Percentiles rank a stretch among this genome's conserved stretches.
Evolutionary conservation across 768 basidiomycete species (phyloP).

Genomic region (Mycena haematopus): DNA sequence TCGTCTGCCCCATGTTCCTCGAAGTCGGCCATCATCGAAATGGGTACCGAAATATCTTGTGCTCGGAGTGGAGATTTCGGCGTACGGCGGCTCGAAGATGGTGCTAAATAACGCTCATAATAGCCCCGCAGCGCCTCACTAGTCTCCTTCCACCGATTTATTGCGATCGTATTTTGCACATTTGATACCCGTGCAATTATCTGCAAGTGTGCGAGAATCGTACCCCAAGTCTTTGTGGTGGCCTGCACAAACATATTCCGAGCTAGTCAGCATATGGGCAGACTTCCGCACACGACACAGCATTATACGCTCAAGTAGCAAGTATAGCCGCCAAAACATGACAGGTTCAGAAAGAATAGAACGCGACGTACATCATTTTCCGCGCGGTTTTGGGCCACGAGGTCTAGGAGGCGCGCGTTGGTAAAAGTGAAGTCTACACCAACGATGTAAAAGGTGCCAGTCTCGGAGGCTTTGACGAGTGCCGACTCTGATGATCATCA

Average conservation of each 20-base stretch:
- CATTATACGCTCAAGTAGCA: background rate
- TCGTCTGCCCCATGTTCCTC: background rate
- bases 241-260: background rate
- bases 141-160: background rate
- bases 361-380: slow-evolving; percentile 10
- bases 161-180: background rate
- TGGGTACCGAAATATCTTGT: background rate
- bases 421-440: slow-evolving; percentile 8
- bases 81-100: too few species aligned
- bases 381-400: slow-evolving; percentile 1
- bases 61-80: too few species aligned
- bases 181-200: background rate
- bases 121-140: slow-evolving; percentile 15
- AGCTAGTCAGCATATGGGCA: background rate
- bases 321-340: background rate
- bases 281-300: background rate
- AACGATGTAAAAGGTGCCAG: slow-evolving; percentile 18
- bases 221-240: slow-evolving; percentile 5
- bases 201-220: slow-evolving; percentile 14
- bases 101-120: background rate
- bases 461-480: slow-evolving; percentile 5
- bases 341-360: background rate
- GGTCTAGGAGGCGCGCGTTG: background rate
- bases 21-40: background rate
- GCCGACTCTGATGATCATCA: background rate